Evolutionary conservation across 2,329 filamentous ascomycete species (phyloP), one percentile per base, ranked within the genome.

Genomic region (Sporothrix schenckii): DNA sequence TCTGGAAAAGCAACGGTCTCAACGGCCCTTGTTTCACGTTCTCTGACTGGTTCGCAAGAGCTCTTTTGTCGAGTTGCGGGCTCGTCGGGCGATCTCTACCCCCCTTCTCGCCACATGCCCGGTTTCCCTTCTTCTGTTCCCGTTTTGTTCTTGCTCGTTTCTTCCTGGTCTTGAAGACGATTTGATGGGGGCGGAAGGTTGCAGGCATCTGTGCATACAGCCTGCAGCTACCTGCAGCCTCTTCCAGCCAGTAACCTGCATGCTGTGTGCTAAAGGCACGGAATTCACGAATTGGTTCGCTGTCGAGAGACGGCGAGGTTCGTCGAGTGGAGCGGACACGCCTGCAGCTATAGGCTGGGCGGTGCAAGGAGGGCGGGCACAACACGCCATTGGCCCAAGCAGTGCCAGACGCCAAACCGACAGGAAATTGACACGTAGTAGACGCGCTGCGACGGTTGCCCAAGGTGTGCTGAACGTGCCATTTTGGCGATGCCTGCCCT

Each of bases 231-330:
- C 11, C 41, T 68, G 69, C 49, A 61, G 56, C 19, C 13, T 41
- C 24, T 47, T 65, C 11, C 24, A 66, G 27, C 56, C 54, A 70
- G 41, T 71, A 69, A 27, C 70, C 71, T 72, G 69, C 66, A 68
- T 66, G 68, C 56, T 63, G 72, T 61, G 53, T 61, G 70, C 27
- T 52, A 68, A 76, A 74, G 72, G 67, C 69, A 69, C 58, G 66
- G 60, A 16, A 24, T n/a, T 56, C 66, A 39, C 60, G 63, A 73
- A 73, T 71, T 69, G 73, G 72, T 74, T 74, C 77, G 77, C 77
- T 78, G 76, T 77, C 76, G 76, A 76, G 76, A 73, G 68, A 70
- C 49, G 49, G 67, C 56, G 68, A 41, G 67, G 58, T 61, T 66
- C 50, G 68, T 39, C 52, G 27, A 24, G 69, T 53, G 61, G 53